Evolutionary conservation across 306 rosid genomes (phyloP).

Genomic region (Prosopis cineraria): DNA sequence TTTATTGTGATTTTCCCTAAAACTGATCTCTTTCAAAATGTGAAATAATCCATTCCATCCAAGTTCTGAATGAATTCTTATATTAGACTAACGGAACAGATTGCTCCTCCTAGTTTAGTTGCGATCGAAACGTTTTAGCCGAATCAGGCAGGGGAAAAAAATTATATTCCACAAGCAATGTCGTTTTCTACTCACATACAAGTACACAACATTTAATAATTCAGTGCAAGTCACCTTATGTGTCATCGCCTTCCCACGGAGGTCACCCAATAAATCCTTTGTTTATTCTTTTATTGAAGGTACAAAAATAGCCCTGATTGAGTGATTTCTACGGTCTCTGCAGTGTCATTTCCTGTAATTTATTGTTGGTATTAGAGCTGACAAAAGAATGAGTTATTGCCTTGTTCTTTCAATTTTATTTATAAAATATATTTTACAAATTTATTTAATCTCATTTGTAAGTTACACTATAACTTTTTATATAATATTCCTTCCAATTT

Average conservation of each 20-base stretch:
- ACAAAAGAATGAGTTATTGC: not conserved
- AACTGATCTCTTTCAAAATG: not conserved
- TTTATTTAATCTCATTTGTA: too few species aligned
- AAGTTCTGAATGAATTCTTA: not conserved
- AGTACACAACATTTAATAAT: too few species aligned
- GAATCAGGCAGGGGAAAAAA: not conserved
- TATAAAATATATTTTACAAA: too few species aligned
- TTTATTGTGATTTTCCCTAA: too few species aligned
- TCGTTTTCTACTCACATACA: too few species aligned
- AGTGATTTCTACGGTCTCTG: not conserved
- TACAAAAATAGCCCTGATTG: conserved; percentile 23
- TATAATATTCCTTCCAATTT: too few species aligned
- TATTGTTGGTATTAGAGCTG: not conserved
- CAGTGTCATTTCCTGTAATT: not conserved
- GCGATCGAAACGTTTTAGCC: conserved; percentile 1
- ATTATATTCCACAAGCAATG: not conserved
- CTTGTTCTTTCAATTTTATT: too few species aligned
- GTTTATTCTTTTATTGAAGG: conserved; percentile 2
- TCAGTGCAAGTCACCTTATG: too few species aligned
- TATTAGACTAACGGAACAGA: not conserved
- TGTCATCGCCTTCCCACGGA: conserved; percentile 13
- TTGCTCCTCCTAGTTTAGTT: not conserved
- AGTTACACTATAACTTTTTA: too few species aligned
- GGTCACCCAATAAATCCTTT: not conserved
- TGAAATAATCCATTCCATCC: not conserved